A percentile compares a stretch with the other conserved stretches of the same genome.
phyloP scores from a whole-genome alignment of 129 eudicot genomes.

The Pulicaria dysenterica region DNA sequence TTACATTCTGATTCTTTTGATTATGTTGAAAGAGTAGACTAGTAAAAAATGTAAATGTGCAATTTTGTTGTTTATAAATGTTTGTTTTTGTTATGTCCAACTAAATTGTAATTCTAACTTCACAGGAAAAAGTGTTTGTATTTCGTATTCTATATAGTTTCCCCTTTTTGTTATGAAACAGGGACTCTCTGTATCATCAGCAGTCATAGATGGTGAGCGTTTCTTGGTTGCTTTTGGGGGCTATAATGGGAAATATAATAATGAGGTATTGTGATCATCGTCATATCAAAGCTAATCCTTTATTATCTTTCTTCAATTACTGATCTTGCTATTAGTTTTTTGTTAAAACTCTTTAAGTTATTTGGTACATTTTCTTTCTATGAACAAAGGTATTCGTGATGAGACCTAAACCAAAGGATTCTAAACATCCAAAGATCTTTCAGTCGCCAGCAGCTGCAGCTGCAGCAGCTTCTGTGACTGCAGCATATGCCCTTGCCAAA shows the following conservation, averaged over 20 bases:
- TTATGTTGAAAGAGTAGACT: not conserved
- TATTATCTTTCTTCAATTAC: not conserved
- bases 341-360: slow-evolving; percentile 14
- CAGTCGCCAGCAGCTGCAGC: slow-evolving; percentile 98
- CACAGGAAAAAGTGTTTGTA: not conserved
- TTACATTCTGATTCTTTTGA: slow-evolving; percentile 14
- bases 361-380: slow-evolving; percentile 16
- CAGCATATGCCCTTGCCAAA: slow-evolving; percentile 83
- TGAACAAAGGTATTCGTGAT: slow-evolving; percentile 61
- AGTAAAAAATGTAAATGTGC: not conserved
- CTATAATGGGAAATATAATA: slow-evolving; percentile 85
- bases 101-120: not conserved
- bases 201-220: slow-evolving; percentile 56
- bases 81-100: slow-evolving; percentile 7
- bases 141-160: not conserved
- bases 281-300: not conserved
- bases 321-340: slow-evolving; percentile 21
- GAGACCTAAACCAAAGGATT: slow-evolving; percentile 74
- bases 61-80: not conserved
- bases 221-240: slow-evolving; percentile 91
- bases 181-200: slow-evolving; percentile 83
- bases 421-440: slow-evolving; percentile 63
- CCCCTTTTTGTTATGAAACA: slow-evolving; percentile 37
- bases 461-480: slow-evolving; percentile 97
- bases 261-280: slow-evolving; percentile 59